These are phyloP conservation scores for Tephrocybe sp. DNA, from an alignment of 768 basidiomycete species.

Conservation along the genomic window DNA sequence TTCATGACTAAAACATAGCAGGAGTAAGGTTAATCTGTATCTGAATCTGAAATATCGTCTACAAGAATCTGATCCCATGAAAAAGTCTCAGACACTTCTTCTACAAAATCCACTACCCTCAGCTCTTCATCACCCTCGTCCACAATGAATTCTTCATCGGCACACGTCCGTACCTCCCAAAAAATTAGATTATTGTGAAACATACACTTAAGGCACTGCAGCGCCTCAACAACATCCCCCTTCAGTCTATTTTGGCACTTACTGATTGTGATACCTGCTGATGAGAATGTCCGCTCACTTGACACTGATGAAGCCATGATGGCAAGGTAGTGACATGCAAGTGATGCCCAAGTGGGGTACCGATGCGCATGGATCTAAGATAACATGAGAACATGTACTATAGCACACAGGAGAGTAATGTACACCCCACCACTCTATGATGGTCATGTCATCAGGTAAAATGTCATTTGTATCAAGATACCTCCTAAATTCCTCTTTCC, in stretches of 20 bases:
- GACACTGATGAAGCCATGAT: not conserved
- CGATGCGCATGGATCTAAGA: not conserved
- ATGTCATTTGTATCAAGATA: not conserved
- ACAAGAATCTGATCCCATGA: not conserved
- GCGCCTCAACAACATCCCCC: slow-evolving; percentile 15
- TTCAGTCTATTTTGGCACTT: slow-evolving; percentile 16
- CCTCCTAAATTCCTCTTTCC: not conserved
- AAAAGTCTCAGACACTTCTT: not conserved
- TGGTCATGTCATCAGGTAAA: not conserved
- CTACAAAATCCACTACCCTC: not conserved
- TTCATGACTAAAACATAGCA: not conserved
- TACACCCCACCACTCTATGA: slow-evolving; percentile 4
- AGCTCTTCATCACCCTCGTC: not conserved
- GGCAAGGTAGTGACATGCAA: not conserved
- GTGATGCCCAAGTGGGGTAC: slow-evolving; percentile 1
- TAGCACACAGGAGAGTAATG: not conserved
- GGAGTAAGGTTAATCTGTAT: not conserved
- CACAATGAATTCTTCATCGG: not conserved
- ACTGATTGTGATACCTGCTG: slow-evolving; percentile 3
- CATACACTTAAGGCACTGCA: slow-evolving; percentile 15
- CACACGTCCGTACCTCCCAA: not conserved
- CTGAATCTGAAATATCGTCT: not conserved
- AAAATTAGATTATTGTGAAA: slow-evolving; percentile 8
- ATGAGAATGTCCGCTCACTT: slow-evolving; percentile 2
- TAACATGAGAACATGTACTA: not conserved